A percentile compares a stretch with the other conserved stretches of the same genome.
Conservation (phyloP, 768 basidiomycete genomes). For the Rhodocollybia butyracea region DNA sequence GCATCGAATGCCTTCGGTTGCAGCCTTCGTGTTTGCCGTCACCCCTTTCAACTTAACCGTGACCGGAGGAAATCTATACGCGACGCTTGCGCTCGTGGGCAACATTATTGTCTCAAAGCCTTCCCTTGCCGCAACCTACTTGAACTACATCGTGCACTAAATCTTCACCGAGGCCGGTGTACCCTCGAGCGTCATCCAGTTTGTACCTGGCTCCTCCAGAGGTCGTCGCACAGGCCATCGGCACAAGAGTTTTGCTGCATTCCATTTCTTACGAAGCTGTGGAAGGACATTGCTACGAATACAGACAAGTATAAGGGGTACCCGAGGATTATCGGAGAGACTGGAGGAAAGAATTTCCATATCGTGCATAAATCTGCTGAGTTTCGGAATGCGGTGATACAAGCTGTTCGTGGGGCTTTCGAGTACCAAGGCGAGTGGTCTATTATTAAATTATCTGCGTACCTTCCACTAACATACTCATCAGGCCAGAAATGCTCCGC, state of each 20-base stretch:
- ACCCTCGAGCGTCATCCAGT: conserved; percentile 94
- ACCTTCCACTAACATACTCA: background rate
- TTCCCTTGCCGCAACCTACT: conserved; percentile 91
- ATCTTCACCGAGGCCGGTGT: conserved; percentile 93
- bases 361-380: conserved; percentile 87
- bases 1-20: conserved; percentile 93
- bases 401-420: conserved; percentile 84
- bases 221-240: conserved; percentile 81
- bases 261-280: conserved; percentile 96
- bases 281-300: conserved; percentile 93
- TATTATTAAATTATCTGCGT: background rate
- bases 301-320: conserved; percentile 85
- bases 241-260: conserved; percentile 75
- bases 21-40: conserved; percentile 96
- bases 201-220: conserved; percentile 89
- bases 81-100: conserved; percentile 89
- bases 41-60: conserved; percentile 99
- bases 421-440: conserved; percentile 85
- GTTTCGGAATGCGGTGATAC: conserved; percentile 84
- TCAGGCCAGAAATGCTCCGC: conserved; percentile 96
- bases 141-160: conserved; percentile 90
- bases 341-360: conserved; percentile 99
- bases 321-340: conserved; percentile 96
- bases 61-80: conserved; percentile 93
- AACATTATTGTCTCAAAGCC: conserved; percentile 98